Evolutionary conservation across 768 basidiomycete genomes (phyloP).

Genomic region (Boletellus ananas): DNA sequence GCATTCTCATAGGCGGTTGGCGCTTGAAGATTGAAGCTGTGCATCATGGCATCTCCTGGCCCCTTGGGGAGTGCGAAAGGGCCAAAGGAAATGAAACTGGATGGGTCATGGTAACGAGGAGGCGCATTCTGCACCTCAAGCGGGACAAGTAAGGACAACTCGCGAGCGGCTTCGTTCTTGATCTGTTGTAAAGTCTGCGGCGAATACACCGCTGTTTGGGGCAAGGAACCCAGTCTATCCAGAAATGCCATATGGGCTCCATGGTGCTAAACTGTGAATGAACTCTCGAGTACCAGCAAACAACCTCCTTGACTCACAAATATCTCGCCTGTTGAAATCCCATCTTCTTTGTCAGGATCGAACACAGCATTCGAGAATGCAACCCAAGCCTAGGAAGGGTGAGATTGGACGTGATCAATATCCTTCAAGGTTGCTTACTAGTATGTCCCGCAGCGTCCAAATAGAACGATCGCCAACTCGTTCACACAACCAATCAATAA

Average conservation of each 20-base stretch:
- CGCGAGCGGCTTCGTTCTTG: slow-evolving; percentile 50
- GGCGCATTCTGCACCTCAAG: slow-evolving; percentile 27
- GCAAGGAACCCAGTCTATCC: slow-evolving; percentile 81
- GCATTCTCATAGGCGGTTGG: slow-evolving; percentile 89
- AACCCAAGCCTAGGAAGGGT: slow-evolving; percentile 74
- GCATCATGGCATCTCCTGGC: slow-evolving; percentile 29
- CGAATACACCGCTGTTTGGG: slow-evolving; percentile 67
- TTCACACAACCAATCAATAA: slow-evolving; percentile 73
- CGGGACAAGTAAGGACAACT: slow-evolving; percentile 58
- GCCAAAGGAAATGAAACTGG: slow-evolving; percentile 55
- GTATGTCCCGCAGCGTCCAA: slow-evolving; percentile 79
- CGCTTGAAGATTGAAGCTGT: slow-evolving; percentile 75
- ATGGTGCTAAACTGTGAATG: slow-evolving; percentile 60
- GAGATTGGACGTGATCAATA: background rate
- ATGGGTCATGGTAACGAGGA: slow-evolving; percentile 31
- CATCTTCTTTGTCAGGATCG: slow-evolving; percentile 23
- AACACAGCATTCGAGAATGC: slow-evolving; percentile 72
- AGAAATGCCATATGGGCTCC: slow-evolving; percentile 90
- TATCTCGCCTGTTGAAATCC: slow-evolving; percentile 45
- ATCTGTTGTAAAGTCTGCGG: slow-evolving; percentile 54
- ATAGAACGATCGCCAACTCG: slow-evolving; percentile 60
- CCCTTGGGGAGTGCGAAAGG: slow-evolving; percentile 72
- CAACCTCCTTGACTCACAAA: slow-evolving; percentile 54
- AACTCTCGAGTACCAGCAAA: slow-evolving; percentile 1
- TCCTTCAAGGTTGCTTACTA: slow-evolving; percentile 48